These are phyloP conservation scores for Coniferiporia sulphurascens DNA, from an alignment of 1,284 basidiomycete species.

Conservation along the genomic window DNA sequence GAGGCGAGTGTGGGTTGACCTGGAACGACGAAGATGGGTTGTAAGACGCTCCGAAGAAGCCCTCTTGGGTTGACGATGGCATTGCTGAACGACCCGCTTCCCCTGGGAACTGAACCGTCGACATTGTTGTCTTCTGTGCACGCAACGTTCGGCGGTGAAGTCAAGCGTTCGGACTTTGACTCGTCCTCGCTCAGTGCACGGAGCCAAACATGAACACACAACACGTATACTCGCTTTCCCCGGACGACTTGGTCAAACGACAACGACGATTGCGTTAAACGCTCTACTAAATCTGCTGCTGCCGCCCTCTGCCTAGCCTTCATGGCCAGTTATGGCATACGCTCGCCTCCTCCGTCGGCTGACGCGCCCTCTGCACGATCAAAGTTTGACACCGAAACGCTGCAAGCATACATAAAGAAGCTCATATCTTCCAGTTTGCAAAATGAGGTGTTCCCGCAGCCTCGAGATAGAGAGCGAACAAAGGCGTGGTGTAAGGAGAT, in stretches of 20 bases:
- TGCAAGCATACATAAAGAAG: conserved; percentile 75
- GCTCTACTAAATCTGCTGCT: neutral
- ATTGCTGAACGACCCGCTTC: conserved; percentile 25
- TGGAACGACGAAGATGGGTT: conserved; percentile 52
- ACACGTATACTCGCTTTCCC: conserved; percentile 10
- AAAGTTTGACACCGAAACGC: conserved; percentile 64
- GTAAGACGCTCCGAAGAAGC: conserved; percentile 39
- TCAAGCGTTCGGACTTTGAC: neutral
- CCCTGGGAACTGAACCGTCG: conserved; percentile 37
- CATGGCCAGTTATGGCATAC: conserved; percentile 42
- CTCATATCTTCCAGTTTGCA: conserved; percentile 64
- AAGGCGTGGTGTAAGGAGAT: conserved; percentile 78
- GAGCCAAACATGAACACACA: conserved; percentile 20
- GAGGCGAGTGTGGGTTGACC: conserved; percentile 72
- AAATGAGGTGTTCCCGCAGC: conserved; percentile 57
- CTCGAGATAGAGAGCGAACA: conserved; percentile 61
- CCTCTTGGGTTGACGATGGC: conserved; percentile 36
- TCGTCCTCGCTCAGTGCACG: conserved; percentile 7
- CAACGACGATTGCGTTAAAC: conserved; percentile 2
- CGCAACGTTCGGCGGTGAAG: neutral
- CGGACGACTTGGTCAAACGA: neutral
- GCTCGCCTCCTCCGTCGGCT: conserved; percentile 47
- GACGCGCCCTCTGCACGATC: conserved; percentile 52
- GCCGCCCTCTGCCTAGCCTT: conserved; percentile 13
- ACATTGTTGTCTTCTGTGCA: conserved; percentile 28